Base-by-base conservation (phyloP, 371 early-diverging fungal genomes). In the Rhizomucor pusillus region DNA sequence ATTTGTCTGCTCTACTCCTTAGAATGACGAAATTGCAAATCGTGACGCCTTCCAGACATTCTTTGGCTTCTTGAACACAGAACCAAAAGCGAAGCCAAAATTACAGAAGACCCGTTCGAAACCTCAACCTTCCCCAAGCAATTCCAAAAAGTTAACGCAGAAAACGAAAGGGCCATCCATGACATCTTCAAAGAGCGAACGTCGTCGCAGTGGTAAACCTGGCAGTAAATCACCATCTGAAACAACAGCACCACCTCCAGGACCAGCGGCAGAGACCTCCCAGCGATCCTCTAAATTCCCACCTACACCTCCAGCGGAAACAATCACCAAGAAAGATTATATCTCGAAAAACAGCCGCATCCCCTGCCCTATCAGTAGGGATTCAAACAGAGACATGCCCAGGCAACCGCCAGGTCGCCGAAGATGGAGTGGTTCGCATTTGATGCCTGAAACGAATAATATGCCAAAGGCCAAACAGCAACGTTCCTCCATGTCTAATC, bases 31-130 rank as follows among this genome's bases (percentile, higher is more conserved):
- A 55, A 82, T 85, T 52, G 73, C 79, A 0, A 80, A 82, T 39
- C 78, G 89, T 52, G 80, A 85, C 54, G 79, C 88, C 18, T 87
- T 84, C 45, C 84, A 84, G 54, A 81, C 86, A 1, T 81, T 88
- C 36, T 88, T 90, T 68, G 85, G 86, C 16, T 85, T 85, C 47
- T 61, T 84, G 47, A 76, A 74, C 24, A 48, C 74, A 1, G 69
- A 66, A 47, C 74, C 75, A 5, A 44, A 16, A 33, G 35, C 19
- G 23, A 49, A 47, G 37, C 37, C n/a, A 22, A 46, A 19, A 37
- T 48, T 16, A 57, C 34, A 16, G 23, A 51, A 19, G 37, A 36
- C 16, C 23, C 34, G 36, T 25, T 41, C 22, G 6, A 45, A 57
- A 47, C 52, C 48, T 40, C 22, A 24, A 1, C 19, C 48, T 4